Base-by-base conservation (phyloP, 371 early-diverging fungal species). In the Rhizopus sp. region DNA sequence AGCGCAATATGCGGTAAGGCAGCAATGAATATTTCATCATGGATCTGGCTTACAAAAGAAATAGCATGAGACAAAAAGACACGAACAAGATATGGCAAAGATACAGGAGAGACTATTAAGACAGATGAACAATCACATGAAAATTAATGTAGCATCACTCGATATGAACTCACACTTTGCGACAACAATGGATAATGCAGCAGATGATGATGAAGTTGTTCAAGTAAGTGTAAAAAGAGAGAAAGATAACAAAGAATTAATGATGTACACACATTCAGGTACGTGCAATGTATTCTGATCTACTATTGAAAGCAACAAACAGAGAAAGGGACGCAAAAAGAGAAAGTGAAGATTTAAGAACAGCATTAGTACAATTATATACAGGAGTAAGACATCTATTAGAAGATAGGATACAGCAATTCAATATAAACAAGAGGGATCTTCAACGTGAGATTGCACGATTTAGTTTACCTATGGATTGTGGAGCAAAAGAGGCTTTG, bases 1-100 rank as follows among this genome's bases (percentile, higher is more conserved):
- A 44, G 44, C 77, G 41, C 80, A 80, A 56, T 76, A 77, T 53
- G 66, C 71, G 15, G 80, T 76, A 73, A 63, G 66, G 23, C 23
- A 53, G 1, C n/a, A 4, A 47, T 8, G 12, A 37, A 17, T 12
- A n/a, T 35, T 33, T 15, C 3, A 49, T 32, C 3, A 16, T 37
- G 44, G 3, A 13, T 23, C 13, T 23, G 10, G n/a, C n/a, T 47
- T 17, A 30, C 8, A n/a, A 30, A 31, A 3, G 30, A 12, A 6
- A 0, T 52, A 78, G 79, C 73, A 78, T 39, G 79, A 78, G 46
- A 71, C 71, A 30, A 67, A 68, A 16, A 60, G 61, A 52, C 72
- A 73, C 17, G 73, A 75, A 50, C 68, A 69, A 50, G 75, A 75
- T 30, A 60, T 70, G 51, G 61, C 68, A 16, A 78, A 75, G 48